Conservation (phyloP, 108 stramenopile species). For the Stephanodiscus triporus region DNA sequence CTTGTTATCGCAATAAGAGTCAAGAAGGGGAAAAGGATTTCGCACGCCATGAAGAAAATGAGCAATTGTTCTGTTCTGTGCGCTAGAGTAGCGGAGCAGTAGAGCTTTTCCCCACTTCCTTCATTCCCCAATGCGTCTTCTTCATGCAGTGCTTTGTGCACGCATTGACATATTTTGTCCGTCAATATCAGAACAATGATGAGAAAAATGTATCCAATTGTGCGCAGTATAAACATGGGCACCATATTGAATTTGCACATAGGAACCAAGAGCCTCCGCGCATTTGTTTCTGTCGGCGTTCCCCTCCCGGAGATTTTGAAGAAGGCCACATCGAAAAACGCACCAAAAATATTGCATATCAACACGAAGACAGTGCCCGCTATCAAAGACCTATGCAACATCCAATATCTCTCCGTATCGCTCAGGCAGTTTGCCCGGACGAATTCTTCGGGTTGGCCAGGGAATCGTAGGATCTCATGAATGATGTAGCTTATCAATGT, state of each 20-base stretch:
- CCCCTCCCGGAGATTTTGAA: conserved; percentile 30
- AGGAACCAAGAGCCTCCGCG: conserved; percentile 16
- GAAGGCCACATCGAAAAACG: conserved; percentile 11
- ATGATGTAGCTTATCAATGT: conserved; percentile 15
- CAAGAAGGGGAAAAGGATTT: conserved; percentile 17
- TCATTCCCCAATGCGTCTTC: neutral
- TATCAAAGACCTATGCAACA: neutral
- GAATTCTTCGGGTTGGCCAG: conserved; percentile 13
- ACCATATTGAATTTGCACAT: conserved; percentile 36
- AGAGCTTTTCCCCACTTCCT: neutral
- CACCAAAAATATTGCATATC: conserved; percentile 10
- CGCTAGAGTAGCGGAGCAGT: conserved; percentile 16
- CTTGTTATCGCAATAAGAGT: conserved; percentile 12
- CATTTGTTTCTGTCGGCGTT: conserved; percentile 31
- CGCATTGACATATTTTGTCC: conserved; percentile 22
- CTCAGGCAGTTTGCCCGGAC: conserved; percentile 15
- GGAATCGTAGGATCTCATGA: conserved; percentile 1
- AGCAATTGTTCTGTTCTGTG: conserved; percentile 8
- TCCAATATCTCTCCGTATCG: conserved; percentile 18
- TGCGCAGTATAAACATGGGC: conserved; percentile 23
- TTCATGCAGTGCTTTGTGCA: neutral
- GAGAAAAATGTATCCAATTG: conserved; percentile 17
- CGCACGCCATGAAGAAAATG: conserved; percentile 25
- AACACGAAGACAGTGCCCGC: conserved; percentile 7
- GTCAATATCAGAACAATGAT: neutral